Conservation (phyloP, 2,329 filamentous ascomycete genomes). For the Mariannaea sp. region DNA sequence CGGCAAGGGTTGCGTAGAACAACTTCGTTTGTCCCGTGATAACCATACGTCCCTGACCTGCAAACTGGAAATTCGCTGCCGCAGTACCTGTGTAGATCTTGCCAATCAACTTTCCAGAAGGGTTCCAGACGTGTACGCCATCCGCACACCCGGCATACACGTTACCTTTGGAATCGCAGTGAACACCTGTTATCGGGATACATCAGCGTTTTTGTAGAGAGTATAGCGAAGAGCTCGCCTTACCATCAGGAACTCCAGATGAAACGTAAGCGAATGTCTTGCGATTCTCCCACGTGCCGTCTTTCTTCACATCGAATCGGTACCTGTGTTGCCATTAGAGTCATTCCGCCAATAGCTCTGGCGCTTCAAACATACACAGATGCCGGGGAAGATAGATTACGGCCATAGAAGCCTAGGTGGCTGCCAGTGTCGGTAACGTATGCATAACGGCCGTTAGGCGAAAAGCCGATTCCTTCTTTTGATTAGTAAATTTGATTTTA, state of each 20-base stretch:
- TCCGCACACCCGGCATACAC: slow-evolving; percentile 58
- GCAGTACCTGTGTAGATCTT: slow-evolving; percentile 59
- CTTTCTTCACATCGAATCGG: slow-evolving; percentile 47
- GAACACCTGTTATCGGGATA: slow-evolving; percentile 50
- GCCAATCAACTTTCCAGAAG: slow-evolving; percentile 52
- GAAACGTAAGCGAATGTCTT: slow-evolving; percentile 62
- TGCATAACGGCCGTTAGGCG: slow-evolving; percentile 54
- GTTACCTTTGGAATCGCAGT: slow-evolving; percentile 59
- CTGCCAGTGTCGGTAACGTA: slow-evolving; percentile 64
- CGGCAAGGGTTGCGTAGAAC: slow-evolving; percentile 39
- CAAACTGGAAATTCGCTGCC: slow-evolving; percentile 53
- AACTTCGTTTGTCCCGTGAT: slow-evolving; percentile 44
- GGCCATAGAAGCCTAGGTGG: slow-evolving; percentile 47
- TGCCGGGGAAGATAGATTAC: slow-evolving; percentile 48
- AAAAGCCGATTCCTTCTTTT: slow-evolving; percentile 57
- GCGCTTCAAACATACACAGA: slow-evolving; percentile 42
- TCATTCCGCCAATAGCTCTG: slow-evolving; percentile 37
- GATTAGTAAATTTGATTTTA: not conserved
- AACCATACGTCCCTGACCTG: slow-evolving; percentile 43
- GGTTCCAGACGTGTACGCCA: slow-evolving; percentile 55
- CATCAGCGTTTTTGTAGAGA: not conserved
- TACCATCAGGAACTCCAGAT: slow-evolving; percentile 62
- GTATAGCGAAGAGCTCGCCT: slow-evolving; percentile 21
- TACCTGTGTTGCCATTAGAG: not conserved
- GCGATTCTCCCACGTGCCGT: slow-evolving; percentile 54